A percentile compares a stretch with the other conserved stretches of the same genome.
Conservation (phyloP, 2,329 filamentous ascomycete genomes). For the Phialophora chinensis region DNA sequence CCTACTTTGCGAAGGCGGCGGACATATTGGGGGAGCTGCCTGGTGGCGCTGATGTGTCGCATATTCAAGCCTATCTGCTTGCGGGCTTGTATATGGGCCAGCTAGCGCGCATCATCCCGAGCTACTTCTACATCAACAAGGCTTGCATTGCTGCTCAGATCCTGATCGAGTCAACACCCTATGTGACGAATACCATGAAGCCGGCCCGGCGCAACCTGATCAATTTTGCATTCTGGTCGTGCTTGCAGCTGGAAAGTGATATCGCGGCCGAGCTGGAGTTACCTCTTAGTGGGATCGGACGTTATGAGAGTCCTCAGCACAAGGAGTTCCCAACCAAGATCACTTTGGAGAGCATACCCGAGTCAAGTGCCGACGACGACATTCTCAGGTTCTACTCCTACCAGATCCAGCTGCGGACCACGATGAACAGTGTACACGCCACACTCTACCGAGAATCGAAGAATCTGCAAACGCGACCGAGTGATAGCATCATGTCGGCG, state of each 20-base stretch:
- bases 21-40: conserved; percentile 84
- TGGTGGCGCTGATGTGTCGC: conserved; percentile 78
- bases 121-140: conserved; percentile 72
- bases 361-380: conserved; percentile 25
- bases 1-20: conserved; percentile 85
- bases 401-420: conserved; percentile 64
- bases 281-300: conserved; percentile 65
- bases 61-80: conserved; percentile 83
- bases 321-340: conserved; percentile 38
- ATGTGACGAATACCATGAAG: conserved; percentile 32
- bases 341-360: conserved; percentile 31
- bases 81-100: conserved; percentile 90
- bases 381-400: conserved; percentile 59
- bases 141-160: conserved; percentile 69
- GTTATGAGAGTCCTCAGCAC: conserved; percentile 55
- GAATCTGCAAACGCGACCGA: conserved; percentile 36
- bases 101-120: conserved; percentile 83
- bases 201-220: conserved; percentile 57
- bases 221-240: conserved; percentile 87
- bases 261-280: conserved; percentile 84
- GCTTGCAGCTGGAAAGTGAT: conserved; percentile 90
- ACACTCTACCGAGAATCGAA: conserved; percentile 57
- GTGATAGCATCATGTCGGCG: conserved; percentile 45
- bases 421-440: conserved; percentile 43
- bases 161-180: conserved; percentile 68